Percentiles rank a stretch among this genome's conserved stretches.
Evolutionary conservation across 2,329 filamentous ascomycete species (phyloP).

Genomic region (Hypoxylon sp.): DNA sequence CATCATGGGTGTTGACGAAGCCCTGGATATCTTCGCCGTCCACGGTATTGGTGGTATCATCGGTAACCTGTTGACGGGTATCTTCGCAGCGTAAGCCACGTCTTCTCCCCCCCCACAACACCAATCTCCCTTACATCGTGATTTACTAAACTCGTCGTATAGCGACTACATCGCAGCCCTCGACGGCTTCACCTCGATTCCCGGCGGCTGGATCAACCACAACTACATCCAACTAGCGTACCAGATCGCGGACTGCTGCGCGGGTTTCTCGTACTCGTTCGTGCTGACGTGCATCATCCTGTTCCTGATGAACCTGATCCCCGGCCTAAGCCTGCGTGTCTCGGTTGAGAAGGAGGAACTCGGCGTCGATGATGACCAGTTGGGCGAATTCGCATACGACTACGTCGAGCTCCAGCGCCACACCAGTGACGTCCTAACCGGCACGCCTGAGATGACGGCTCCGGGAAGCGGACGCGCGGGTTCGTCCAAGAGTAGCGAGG

Average conservation of each 20-base stretch:
- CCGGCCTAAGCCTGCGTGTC: conserved; percentile 78
- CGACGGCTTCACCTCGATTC: conserved; percentile 73
- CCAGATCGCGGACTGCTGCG: conserved; percentile 77
- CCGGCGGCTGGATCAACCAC: conserved; percentile 79
- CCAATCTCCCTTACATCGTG: background rate
- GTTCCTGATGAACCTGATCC: conserved; percentile 79
- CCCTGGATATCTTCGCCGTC: conserved; percentile 92
- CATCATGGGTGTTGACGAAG: conserved; percentile 83
- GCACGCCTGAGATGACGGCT: conserved; percentile 23
- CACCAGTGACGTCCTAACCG: conserved; percentile 61
- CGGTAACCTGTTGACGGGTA: conserved; percentile 82
- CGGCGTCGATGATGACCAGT: conserved; percentile 80
- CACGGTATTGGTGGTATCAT: conserved; percentile 88
- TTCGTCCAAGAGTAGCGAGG: conserved; percentile 50
- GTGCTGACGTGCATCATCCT: conserved; percentile 77
- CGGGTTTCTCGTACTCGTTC: conserved; percentile 77
- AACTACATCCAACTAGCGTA: conserved; percentile 80
- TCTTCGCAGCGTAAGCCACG: conserved; percentile 78
- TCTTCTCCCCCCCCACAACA: background rate
- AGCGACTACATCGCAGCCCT: conserved; percentile 80
- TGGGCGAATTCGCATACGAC: conserved; percentile 87
- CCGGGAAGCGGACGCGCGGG: conserved; percentile 37
- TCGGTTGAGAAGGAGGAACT: conserved; percentile 77
- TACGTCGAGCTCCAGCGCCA: conserved; percentile 81
- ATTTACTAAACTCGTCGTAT: conserved; percentile 5